Evolutionary conservation across 768 basidiomycete species (phyloP).

Genomic region (Tulasnella sp.): DNA sequence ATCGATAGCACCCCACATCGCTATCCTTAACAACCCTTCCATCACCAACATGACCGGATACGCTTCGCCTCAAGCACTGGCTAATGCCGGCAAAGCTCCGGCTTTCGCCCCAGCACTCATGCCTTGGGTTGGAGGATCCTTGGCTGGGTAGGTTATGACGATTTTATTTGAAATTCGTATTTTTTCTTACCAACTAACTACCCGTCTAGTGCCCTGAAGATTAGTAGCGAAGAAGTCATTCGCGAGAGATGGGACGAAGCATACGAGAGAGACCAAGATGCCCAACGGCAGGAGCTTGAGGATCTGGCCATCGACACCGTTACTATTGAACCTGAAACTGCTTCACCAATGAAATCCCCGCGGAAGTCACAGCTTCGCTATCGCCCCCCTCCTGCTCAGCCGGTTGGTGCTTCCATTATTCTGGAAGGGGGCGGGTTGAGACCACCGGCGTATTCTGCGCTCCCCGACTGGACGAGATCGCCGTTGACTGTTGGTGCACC

Average conservation of each 20-base stretch:
- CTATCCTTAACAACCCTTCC: constrained; percentile 80
- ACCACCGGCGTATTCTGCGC: constrained; percentile 33
- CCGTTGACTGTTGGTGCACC: constrained; percentile 64
- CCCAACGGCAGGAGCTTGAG: constrained; percentile 21
- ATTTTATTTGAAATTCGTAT: not conserved
- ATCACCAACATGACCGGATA: constrained; percentile 45
- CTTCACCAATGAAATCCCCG: constrained; percentile 16
- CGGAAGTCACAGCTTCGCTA: not conserved
- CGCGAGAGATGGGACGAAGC: constrained; percentile 85
- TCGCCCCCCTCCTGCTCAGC: not conserved
- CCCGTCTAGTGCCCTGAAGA: constrained; percentile 67
- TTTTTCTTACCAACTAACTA: constrained; percentile 12
- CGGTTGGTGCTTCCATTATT: constrained; percentile 24
- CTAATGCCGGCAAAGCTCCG: constrained; percentile 78
- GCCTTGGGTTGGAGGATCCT: constrained; percentile 89
- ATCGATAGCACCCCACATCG: constrained; percentile 64
- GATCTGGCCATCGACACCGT: constrained; percentile 32
- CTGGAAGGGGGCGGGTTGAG: constrained; percentile 41
- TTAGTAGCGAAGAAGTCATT: constrained; percentile 73
- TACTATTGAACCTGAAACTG: constrained; percentile 31
- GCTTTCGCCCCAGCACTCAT: constrained; percentile 77
- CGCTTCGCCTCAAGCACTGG: constrained; percentile 48
- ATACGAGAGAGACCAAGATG: constrained; percentile 37
- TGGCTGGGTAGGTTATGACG: constrained; percentile 68
- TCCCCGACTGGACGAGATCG: constrained; percentile 80